Evolutionary conservation across 441 rosid genomes (phyloP), one percentile per base, ranked within the genome.

Genomic region (Lepidium campestre): DNA sequence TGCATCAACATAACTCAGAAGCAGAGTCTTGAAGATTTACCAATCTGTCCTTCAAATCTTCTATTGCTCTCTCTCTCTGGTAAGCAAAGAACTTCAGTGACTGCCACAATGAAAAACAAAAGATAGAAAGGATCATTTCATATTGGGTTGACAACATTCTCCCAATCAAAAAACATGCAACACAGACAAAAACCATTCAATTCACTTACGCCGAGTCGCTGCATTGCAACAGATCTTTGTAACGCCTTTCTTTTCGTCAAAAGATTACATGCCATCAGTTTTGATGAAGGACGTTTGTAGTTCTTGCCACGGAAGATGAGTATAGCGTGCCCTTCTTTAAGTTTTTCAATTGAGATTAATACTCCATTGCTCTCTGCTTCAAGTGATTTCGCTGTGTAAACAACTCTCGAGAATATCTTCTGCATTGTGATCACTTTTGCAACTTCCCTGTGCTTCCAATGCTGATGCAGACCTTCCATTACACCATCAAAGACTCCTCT

Each of bases 391-490:
- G 96, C 93, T 36, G 93, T 86, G 72, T 70, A 62, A 74, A 85
- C 71, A 73, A 87, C 86, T 68, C 84, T 80, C 18, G 75, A 60
- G 68, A 80, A 75, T 6, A 60, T 35, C 80, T 78, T 86, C 81
- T 91, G 97, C 91, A 81, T 86, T 5, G 96, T 82, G 31, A 91
- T 80, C 77, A 89, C 89, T 80, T 85, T 87, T 10, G 74, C 88
- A 48, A 91, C 94, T 64, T 91, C 97, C 64, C 88, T 80, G 67
- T 87, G 86, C 81, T 91, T 91, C 97, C 96, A 91, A 45, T 89
- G 97, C 81, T 91, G 94, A 80, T 86, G 91, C 40, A 89, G 54
- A 65, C 92, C 94, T 80, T 91, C 96, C 55, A 89, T 78, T 58
- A 89, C 89, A 57, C 96, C 97, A 80, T 72, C 81, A 77, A 91